These are phyloP conservation scores for Hymenoscyphus linearis DNA, from an alignment of 2,329 filamentous ascomycete genomes.

Conservation along the genomic window DNA sequence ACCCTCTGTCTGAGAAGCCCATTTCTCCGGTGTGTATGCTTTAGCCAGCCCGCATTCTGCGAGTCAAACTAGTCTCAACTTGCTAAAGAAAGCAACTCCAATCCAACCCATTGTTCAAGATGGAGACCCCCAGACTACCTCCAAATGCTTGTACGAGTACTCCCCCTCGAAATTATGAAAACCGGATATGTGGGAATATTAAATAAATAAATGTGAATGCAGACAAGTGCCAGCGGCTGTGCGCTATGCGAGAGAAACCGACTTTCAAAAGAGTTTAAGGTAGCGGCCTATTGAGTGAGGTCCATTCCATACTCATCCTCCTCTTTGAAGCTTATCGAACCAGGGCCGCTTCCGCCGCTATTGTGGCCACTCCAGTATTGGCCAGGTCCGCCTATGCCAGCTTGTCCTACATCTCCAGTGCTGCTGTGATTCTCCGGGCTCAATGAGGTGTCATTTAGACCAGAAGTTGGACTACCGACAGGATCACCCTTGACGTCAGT, in stretches of 20 bases:
- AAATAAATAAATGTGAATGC: constrained; percentile 10
- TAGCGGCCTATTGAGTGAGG: constrained; percentile 39
- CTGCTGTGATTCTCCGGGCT: constrained; percentile 42
- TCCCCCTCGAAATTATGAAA: constrained; percentile 20
- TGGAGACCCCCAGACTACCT: constrained; percentile 22
- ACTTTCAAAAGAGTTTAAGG: neutral
- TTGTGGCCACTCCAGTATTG: constrained; percentile 66
- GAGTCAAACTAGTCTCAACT: constrained; percentile 14
- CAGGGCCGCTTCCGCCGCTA: constrained; percentile 65
- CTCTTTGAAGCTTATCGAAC: constrained; percentile 75
- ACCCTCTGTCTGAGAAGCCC: constrained; percentile 16
- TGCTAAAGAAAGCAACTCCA: constrained; percentile 19
- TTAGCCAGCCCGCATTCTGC: constrained; percentile 24
- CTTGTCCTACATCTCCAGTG: constrained; percentile 26
- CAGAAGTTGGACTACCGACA: constrained; percentile 43
- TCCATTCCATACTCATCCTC: constrained; percentile 94
- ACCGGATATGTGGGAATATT: constrained; percentile 18
- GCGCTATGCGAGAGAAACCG: neutral
- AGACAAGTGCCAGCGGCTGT: neutral
- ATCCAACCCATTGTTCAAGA: constrained; percentile 11
- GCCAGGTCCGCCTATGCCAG: constrained; percentile 30
- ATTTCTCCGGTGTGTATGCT: constrained; percentile 10
- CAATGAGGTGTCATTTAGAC: constrained; percentile 40
- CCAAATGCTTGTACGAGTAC: constrained; percentile 21
- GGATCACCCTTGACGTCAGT: constrained; percentile 86